Evolutionary conservation across 2,329 filamentous ascomycete species (phyloP), one percentile per base, ranked within the genome.

Genomic region (Trichothecium roseum): DNA sequence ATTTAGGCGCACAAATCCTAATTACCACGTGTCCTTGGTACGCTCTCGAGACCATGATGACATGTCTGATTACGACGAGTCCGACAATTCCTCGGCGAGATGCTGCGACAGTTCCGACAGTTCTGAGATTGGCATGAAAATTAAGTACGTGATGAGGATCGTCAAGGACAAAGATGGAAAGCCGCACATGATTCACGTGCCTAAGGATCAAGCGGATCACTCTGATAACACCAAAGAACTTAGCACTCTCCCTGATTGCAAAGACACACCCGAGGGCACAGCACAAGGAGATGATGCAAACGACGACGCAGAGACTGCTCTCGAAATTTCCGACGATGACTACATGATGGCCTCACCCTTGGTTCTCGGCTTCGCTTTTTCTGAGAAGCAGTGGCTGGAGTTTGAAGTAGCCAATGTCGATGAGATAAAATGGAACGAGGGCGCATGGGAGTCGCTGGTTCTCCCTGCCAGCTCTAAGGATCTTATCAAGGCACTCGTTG

Each of bases 341-440:
- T 80, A 91, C 17, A 64, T 94, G 5, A 80, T 93, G 33, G 79
- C 86, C 2, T 89, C 84, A 2, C 82, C 87, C 0, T 78, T 93
- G 1, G 84, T 94, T 1, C 70, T 93, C 2, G 88, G 87, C 0
- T 94, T 94, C 48, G 76, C 84, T 1, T 93, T 94, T 54, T 77
- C 75, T 1, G 85, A 94, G 57, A 94, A 94, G 59, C 66, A 85
- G 8, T 95, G 87, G 88, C 71, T 94, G 1, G 85, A 94, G 53
- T 86, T 94, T 48, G 79, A 78, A 0, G 79, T 95, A 15, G 84
- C 81, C 0, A 78, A 80, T 1, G 72, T 94, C 42, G 72, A 74
- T 30, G 82, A 93, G 4, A 89, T 94, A 42, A 70, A 78, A 26
- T 94, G 84, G 84, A 89, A 94, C 48, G 75, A 83, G 29, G 70